Base-by-base conservation (phyloP, 768 basidiomycete species). In the Lactarius indigo region DNA sequence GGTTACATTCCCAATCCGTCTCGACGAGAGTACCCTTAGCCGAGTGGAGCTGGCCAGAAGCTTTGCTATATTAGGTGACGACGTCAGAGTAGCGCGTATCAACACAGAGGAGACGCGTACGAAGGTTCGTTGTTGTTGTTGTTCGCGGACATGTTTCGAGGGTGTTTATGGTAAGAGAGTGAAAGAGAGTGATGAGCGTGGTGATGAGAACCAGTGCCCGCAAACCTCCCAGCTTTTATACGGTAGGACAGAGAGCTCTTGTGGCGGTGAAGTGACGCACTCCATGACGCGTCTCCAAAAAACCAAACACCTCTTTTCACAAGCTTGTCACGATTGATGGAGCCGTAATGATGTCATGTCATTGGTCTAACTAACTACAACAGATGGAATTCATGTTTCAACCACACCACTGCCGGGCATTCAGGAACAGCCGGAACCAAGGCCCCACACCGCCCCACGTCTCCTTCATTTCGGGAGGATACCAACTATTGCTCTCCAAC, bases 401-500 rank as follows among this genome's bases (percentile, higher is more conserved):
- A 3, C 67, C 72, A 64, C 77, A 78, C 91, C 92, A 92, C 72
- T 77, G 79, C 69, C 94, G 82, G 12, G 93, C 96, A 74, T 88
- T 97, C 78, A 94, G 92, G 86, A 98, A 98, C 71, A 98, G 75
- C 75, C 83, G 87, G 79, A 97, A 95, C 97, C 97, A 99, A 2
- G 97, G 97, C 4, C 96, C 95, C 33, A 82, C 79, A 13, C 90
- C 88, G 39, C 83, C 79, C 92, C 92, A 94, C 26, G 78, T 72
- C 31, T 83, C 79, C 41, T 76, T 76, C 68, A 89, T 75, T 33
- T 80, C 78, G 7, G 80, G 71, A 1, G 94, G 90, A 77, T 89
- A 92, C 96, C 96, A 99, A 72, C 94, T 96, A 74, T 96, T 97
- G 72, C 89, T 90, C 73, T 91, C 91, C 64, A 91, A 73, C 35